Percentiles rank a stretch among this genome's conserved stretches.
phyloP scores from a whole-genome alignment of 106 monocot species.

The Iris macrosiphon region DNA sequence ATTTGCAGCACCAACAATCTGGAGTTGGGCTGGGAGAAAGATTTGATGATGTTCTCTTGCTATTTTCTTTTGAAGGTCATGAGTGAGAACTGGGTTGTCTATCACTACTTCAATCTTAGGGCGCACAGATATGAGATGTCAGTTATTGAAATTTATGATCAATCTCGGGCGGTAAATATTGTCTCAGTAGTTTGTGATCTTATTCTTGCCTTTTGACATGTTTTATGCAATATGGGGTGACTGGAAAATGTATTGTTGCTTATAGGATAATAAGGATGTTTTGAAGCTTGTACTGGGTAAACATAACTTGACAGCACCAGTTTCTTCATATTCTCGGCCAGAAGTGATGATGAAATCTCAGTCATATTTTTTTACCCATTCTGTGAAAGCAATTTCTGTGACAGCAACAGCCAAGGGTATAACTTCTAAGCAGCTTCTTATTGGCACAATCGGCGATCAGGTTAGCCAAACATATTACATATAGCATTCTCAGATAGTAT shows the following conservation, averaged over 20 bases:
- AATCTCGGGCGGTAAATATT: constrained; percentile 77
- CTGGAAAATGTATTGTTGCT: constrained; percentile 7
- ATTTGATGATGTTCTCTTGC: constrained; percentile 1
- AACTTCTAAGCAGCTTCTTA: constrained; percentile 85
- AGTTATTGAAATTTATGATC: constrained; percentile 96
- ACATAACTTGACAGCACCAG: constrained; percentile 84
- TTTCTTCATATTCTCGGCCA: constrained; percentile 74
- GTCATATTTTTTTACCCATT: constrained; percentile 85
- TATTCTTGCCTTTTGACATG: constrained; percentile 22
- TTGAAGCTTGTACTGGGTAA: constrained; percentile 90
- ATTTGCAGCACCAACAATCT: no score
- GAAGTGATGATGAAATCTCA: constrained; percentile 75
- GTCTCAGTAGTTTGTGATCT: not conserved
- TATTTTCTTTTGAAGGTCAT: constrained; percentile 56
- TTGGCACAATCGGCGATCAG: constrained; percentile 91
- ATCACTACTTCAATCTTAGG: constrained; percentile 99
- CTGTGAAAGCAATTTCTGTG: constrained; percentile 66
- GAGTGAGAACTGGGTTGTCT: constrained; percentile 98
- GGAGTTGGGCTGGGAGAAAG: no score
- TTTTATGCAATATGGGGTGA: not conserved
- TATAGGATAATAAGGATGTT: constrained; percentile 91
- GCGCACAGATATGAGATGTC: constrained; percentile 99
- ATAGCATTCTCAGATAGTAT: no score
- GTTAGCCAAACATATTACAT: no score
- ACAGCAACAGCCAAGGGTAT: constrained; percentile 88